Base-by-base conservation (phyloP, 208 protist genomes). In the Polymyxa betae region DNA sequence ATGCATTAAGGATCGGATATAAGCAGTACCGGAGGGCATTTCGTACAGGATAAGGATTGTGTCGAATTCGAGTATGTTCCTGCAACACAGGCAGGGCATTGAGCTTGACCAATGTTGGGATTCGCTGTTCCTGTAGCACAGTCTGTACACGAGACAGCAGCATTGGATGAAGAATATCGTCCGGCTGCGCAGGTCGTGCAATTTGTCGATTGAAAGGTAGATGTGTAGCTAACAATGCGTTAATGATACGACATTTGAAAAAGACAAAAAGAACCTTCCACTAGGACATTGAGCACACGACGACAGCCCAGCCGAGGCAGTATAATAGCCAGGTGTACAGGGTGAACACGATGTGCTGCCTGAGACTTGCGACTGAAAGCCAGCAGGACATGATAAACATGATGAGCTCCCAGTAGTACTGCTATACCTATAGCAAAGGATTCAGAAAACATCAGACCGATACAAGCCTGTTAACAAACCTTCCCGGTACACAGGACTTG, bases 231-330 rank as follows among this genome's bases (percentile, higher is more conserved):
- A 24, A 60, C 49, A 60, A 60, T 60, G 49, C 5, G 87, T 89
- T 89, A 1, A 89, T 16, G 87, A 43, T n/a, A 29, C 10, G 12
- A 89, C 43, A 29, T 20, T 35, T 43, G 87, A 89, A n/a, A 89
- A 12, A 41, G 49, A 89, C 72, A n/a, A 43, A 5, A 82, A 32
- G 54, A 82, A 82, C 87, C 29, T 89, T 32, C 87, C 87, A 46
- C 87, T 89, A 29, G 24, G 32, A 46, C 87, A 89, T 43, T 89
- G 10, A 12, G 49, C 43, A 41, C 87, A 89, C 1, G 40, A 40
- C 5, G 38, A 16, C 45, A 29, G 29, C 0, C 87, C 87, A 1
- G 12, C 29, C 1, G 87, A 29, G 10, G 40, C 24, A 10, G 45
- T 29, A 46, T 89, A 60, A 32, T 29, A 60, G 32, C 87, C 87